These are phyloP conservation scores for Mallotus nudiflorus DNA, from an alignment of 345 rosid species.

Conservation along the genomic window DNA sequence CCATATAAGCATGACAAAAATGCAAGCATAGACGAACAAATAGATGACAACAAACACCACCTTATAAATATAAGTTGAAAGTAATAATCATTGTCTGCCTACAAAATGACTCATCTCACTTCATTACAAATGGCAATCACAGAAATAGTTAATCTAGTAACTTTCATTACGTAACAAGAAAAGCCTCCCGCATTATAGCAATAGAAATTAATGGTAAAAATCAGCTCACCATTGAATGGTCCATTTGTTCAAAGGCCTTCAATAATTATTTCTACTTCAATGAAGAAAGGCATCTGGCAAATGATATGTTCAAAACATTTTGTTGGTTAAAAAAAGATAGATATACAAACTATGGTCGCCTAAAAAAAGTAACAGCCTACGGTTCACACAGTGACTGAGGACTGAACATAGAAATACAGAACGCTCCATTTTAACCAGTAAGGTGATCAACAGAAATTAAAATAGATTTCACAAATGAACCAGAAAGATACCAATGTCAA, in stretches of 20 bases:
- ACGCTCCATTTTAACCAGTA: background rate
- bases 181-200: background rate
- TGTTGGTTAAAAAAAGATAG: background rate
- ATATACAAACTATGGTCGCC: background rate
- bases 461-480: background rate
- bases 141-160: background rate
- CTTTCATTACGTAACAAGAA: background rate
- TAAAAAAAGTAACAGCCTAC: background rate
- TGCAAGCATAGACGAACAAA: background rate
- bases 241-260: background rate
- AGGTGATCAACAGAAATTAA: background rate
- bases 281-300: background rate
- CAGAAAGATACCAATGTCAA: background rate
- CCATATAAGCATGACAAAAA: no score
- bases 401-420: background rate
- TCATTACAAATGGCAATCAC: background rate
- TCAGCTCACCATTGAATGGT: no score
- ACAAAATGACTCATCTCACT: background rate
- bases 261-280: background rate
- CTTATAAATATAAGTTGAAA: background rate
- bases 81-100: background rate
- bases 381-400: background rate
- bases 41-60: background rate
- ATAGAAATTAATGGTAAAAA: no score
- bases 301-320: background rate